Evolutionary conservation across 352 stramenopile genomes (phyloP), one percentile per base, ranked within the genome.

Genomic region (Pythium phragmiticola): DNA sequence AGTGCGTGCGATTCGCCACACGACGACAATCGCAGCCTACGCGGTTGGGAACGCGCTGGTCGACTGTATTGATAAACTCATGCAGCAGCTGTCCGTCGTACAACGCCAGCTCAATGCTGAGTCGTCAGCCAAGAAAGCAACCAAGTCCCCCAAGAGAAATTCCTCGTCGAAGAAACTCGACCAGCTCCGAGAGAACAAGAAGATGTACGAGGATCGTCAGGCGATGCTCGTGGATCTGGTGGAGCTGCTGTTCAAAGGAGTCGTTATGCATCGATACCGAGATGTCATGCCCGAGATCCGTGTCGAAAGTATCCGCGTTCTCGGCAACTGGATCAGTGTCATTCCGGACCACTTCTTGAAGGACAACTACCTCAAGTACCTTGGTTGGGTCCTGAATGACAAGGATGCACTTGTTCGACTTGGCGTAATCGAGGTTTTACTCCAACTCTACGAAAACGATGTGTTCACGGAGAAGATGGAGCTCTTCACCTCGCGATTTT

Each of bases 331-430:
- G 84, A 92, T 90, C 34, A 73, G 84, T 12, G 76, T 87, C 14
- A 61, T 97, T 19, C 92, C 94, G 0, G 88, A 96, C 37, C 75
- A 97, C 0, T 99, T 97, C 57, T 69, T 98, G 36, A 92, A 92
- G 50, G 88, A 98, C 64, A 97, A 95, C 61, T 98, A 96, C 63
- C 70, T 99, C 54, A 99, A 99, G 71, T 98, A 98, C 71, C 84
- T 98, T 54, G 95, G 92, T 6, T 99, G 95, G 95, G 89, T 98
- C 64, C 62, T 98, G 46, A 95, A 89, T 60, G 94, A 98, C 77
- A 97, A 97, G 69, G 76, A 87, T 48, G 74, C 77, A 0, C 41
- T 60, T 13, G 96, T 98, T 37, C 92, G 96, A 14, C 56, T 89
- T 17, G 78, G 85, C 4, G 89, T 95, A 19, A 65, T 98, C 6